Percentiles rank a stretch among this genome's conserved stretches.
phyloP scores from a whole-genome alignment of 73 alveolate species.

The Diophrys sp. region DNA sequence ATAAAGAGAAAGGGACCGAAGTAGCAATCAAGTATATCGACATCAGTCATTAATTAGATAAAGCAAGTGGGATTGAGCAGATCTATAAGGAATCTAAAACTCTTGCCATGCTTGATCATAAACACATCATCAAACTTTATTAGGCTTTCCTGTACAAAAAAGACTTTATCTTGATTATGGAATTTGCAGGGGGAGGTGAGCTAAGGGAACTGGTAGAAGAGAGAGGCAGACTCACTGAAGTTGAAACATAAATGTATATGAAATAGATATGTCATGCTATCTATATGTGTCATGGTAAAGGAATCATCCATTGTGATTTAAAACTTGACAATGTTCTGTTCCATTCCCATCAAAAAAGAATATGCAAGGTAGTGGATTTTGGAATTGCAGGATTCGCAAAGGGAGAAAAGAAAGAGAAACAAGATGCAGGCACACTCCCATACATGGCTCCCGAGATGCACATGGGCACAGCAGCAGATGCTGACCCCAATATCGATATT shows the following conservation, averaged over 20 bases:
- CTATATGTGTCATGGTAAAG: conserved; percentile 47
- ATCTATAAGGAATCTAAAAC: conserved; percentile 56
- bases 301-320: conserved; percentile 70
- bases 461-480: conserved; percentile 3
- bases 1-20: conserved; percentile 65
- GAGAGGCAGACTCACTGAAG: conserved; percentile 32
- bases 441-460: conserved; percentile 71
- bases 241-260: conserved; percentile 9
- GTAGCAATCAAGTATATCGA: conserved; percentile 78
- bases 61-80: conserved; percentile 43
- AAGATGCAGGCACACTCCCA: conserved; percentile 65
- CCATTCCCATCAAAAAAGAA: conserved; percentile 30
- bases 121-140: conserved; percentile 45
- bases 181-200: conserved; percentile 64
- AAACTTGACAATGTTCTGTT: conserved; percentile 73
- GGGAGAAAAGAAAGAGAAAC: conserved; percentile 51
- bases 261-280: conserved; percentile 17
- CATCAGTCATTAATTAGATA: conserved; percentile 18
- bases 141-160: conserved; percentile 36
- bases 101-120: conserved; percentile 49
- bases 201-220: conserved; percentile 39
- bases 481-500: conserved; percentile 49
- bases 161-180: conserved; percentile 53
- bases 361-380: conserved; percentile 66
- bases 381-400: conserved; percentile 71